phyloP scores from a whole-genome alignment of 139 green algal species.

The Deuterostichococcus epilithicus region DNA sequence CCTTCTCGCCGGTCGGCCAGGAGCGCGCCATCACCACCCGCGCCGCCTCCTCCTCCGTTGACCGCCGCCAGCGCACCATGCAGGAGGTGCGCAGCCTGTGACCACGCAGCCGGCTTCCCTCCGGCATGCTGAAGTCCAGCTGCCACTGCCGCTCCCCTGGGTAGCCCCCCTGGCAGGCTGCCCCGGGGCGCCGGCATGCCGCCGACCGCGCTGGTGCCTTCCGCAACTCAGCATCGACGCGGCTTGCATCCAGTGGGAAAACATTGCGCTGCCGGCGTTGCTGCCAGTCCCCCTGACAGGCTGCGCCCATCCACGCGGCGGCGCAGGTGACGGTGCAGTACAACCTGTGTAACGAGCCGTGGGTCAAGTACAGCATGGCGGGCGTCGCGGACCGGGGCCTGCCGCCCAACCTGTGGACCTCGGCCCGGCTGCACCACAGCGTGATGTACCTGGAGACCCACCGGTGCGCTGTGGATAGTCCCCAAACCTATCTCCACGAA shows the following conservation, averaged over 20 bases:
- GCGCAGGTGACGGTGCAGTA: conserved; percentile 90
- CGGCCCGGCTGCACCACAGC: conserved; percentile 70
- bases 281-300: too few relatives aligned
- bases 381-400: conserved; percentile 87
- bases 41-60: conserved; percentile 22
- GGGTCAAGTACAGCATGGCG: conserved; percentile 91
- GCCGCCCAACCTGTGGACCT: conserved; percentile 82
- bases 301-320: neutral
- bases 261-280: too few relatives aligned
- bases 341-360: conserved; percentile 95
- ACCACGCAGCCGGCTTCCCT: too few relatives aligned
- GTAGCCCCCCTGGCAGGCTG: too few relatives aligned
- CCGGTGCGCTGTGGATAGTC: conserved; percentile 32
- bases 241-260: too few relatives aligned
- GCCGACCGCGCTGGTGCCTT: too few relatives aligned
- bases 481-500: neutral
- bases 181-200: too few relatives aligned
- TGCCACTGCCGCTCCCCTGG: too few relatives aligned
- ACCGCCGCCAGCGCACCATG: conserved; percentile 29
- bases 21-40: conserved; percentile 77
- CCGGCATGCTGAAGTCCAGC: too few relatives aligned
- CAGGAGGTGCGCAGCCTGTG: conserved; percentile 10
- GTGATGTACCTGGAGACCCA: conserved; percentile 84
- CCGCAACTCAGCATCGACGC: too few relatives aligned
- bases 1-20: conserved; percentile 60